Evolutionary conservation across 495 filamentous ascomycete species (phyloP).

Genomic region (Hyaloscypha variabilis): DNA sequence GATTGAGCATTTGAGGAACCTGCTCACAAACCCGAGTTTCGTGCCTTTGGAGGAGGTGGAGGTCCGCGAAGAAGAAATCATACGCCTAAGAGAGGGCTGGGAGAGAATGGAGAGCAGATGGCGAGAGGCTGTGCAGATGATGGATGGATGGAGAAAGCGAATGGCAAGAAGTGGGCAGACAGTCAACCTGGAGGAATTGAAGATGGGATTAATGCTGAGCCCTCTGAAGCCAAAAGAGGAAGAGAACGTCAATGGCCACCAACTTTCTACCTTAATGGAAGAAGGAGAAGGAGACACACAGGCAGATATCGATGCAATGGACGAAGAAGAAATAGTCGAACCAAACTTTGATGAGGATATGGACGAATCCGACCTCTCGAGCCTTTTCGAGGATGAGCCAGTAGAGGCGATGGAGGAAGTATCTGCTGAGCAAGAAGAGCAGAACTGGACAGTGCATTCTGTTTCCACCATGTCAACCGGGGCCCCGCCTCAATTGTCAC

Average conservation of each 20-base stretch:
- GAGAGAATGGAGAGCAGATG: conserved; percentile 89
- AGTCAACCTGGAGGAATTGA: conserved; percentile 81
- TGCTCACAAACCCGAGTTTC: conserved; percentile 94
- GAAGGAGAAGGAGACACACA: conserved; percentile 42
- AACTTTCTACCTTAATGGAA: conserved; percentile 41
- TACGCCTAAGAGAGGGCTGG: conserved; percentile 77
- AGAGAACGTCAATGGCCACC: conserved; percentile 38
- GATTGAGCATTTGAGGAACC: conserved; percentile 74
- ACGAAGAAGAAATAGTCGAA: conserved; percentile 27
- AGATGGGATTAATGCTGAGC: conserved; percentile 71
- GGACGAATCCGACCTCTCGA: conserved; percentile 20
- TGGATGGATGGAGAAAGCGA: conserved; percentile 89
- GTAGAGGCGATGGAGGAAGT: conserved; percentile 33
- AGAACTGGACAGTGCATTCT: conserved; percentile 23
- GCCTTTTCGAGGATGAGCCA: conserved; percentile 30
- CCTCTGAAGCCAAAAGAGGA: conserved; percentile 57
- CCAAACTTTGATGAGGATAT: conserved; percentile 38
- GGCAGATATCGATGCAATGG: conserved; percentile 33
- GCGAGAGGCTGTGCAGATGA: conserved; percentile 85
- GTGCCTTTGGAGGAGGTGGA: conserved; percentile 95
- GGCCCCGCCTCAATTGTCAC: conserved; percentile 44
- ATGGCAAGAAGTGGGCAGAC: conserved; percentile 79
- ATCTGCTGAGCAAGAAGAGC: conserved; percentile 36
- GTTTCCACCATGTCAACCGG: conserved; percentile 27
- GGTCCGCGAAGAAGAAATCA: conserved; percentile 86